A percentile compares a stretch with the other conserved stretches of the same genome.
phyloP scores from a whole-genome alignment of 352 stramenopile genomes.

The Pythium angustatum region DNA sequence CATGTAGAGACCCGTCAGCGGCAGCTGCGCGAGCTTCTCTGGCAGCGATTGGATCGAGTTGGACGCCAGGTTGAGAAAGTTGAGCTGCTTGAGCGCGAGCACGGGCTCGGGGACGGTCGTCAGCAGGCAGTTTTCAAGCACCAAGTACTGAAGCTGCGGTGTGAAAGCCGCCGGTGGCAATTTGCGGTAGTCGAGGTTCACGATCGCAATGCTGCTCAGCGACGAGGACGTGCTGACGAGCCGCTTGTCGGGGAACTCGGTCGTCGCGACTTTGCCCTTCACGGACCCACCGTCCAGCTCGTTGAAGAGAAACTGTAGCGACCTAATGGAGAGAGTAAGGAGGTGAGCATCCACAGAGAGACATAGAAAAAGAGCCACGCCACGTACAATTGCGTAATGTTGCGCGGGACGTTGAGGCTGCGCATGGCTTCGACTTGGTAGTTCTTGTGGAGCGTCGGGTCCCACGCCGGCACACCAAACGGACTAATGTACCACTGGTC shows the following conservation, averaged over 20 bases:
- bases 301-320: constrained; percentile 15
- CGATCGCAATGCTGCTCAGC: constrained; percentile 13
- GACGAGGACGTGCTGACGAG: constrained; percentile 15
- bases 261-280: constrained; percentile 23
- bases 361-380: not conserved
- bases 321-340: constrained; percentile 4
- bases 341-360: not conserved
- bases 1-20: constrained; percentile 5
- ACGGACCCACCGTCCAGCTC: not conserved
- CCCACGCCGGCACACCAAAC: constrained; percentile 20
- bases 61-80: constrained; percentile 18
- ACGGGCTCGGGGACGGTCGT: not conserved
- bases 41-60: constrained; percentile 9
- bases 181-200: constrained; percentile 22
- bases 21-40: not conserved
- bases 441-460: constrained; percentile 11
- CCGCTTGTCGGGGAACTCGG: constrained; percentile 24
- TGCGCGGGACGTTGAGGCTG: constrained; percentile 16
- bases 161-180: constrained; percentile 6
- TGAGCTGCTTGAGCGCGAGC: constrained; percentile 8
- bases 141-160: constrained; percentile 17
- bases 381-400: constrained; percentile 29
- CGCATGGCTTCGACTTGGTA: constrained; percentile 25
- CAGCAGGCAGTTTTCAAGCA: constrained; percentile 26
- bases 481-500: constrained; percentile 26